Evolutionary conservation across 2,329 filamentous ascomycete species (phyloP).

Genomic region (Blastomyces gilchristii): DNA sequence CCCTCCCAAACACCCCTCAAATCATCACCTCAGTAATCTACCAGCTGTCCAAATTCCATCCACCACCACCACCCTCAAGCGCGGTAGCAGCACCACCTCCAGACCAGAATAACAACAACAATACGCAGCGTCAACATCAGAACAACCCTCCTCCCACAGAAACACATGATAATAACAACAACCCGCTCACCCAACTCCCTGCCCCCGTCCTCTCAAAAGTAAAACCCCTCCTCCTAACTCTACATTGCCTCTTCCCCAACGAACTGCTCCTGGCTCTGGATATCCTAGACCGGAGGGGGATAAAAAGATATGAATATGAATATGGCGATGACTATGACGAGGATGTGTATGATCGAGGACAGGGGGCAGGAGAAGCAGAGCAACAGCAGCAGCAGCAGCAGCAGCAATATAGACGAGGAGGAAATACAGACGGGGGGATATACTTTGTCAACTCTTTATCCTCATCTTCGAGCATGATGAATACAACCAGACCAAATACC

Average conservation of each 20-base stretch:
- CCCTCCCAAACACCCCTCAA: not conserved
- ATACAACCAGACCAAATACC: conserved; percentile 11
- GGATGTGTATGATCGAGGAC: not conserved
- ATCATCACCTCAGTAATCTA: conserved; percentile 7
- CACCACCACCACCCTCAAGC: no score
- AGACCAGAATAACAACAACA: not conserved
- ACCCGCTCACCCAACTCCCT: conserved; percentile 12
- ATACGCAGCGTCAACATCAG: not conserved
- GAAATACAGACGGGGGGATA: conserved; percentile 24
- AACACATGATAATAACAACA: not conserved
- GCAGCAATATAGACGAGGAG: conserved; percentile 5
- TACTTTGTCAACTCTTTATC: conserved; percentile 56
- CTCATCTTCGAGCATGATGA: not conserved
- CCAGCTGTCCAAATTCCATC: conserved; percentile 2
- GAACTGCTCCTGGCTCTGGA: conserved; percentile 77
- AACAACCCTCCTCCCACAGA: not conserved
- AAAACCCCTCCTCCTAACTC: conserved; percentile 57
- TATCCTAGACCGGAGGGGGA: conserved; percentile 66
- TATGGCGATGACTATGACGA: no score
- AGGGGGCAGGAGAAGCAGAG: conserved; percentile 3
- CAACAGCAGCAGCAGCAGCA: conserved; percentile 3
- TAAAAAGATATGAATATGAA: conserved; percentile 35
- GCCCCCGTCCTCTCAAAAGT: conserved; percentile 18
- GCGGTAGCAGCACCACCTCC: not conserved
- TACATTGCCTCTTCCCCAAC: conserved; percentile 76